A percentile compares a stretch with the other conserved stretches of the same genome.
Conservation (phyloP, 2,329 filamentous ascomycete genomes). For the Lanzia echinophila region DNA sequence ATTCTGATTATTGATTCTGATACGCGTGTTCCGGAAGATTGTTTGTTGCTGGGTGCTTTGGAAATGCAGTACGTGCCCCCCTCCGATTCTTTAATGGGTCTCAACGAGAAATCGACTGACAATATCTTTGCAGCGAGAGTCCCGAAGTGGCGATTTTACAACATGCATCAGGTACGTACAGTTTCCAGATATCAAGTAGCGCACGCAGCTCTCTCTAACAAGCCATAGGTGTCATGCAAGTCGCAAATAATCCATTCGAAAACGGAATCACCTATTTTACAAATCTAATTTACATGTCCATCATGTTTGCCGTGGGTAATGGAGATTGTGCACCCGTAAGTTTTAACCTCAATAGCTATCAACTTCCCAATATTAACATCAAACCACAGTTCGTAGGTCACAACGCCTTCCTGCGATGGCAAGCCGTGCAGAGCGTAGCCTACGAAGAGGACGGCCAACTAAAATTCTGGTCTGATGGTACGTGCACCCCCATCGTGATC, state of each 20-base stretch:
- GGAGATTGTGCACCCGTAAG: conserved; percentile 48
- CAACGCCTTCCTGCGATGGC: conserved; percentile 69
- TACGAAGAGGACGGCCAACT: conserved; percentile 45
- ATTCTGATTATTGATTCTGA: conserved; percentile 65
- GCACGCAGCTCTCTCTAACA: too few relatives aligned
- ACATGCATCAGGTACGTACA: conserved; percentile 48
- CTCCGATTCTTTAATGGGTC: too few relatives aligned
- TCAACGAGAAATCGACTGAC: too few relatives aligned
- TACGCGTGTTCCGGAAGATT: conserved; percentile 43
- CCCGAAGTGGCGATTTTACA: conserved; percentile 67
- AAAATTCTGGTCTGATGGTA: conserved; percentile 32
- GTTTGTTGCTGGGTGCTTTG: conserved; percentile 39
- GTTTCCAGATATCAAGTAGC: too few relatives aligned
- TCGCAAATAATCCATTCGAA: conserved; percentile 66
- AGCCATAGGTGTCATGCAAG: conserved; percentile 59
- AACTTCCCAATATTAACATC: too few relatives aligned
- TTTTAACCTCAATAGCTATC: background rate
- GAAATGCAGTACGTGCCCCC: conserved; percentile 50
- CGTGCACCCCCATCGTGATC: background rate
- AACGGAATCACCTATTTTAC: conserved; percentile 72
- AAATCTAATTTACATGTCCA: conserved; percentile 68
- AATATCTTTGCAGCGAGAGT: conserved; percentile 34
- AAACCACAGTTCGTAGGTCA: conserved; percentile 58
- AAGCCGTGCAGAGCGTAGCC: conserved; percentile 51
- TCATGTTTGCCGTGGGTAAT: conserved; percentile 61